Evolutionary conservation across 2,329 filamentous ascomycete species (phyloP), one percentile per base, ranked within the genome.

Genomic region (Aureobasidium lini): DNA sequence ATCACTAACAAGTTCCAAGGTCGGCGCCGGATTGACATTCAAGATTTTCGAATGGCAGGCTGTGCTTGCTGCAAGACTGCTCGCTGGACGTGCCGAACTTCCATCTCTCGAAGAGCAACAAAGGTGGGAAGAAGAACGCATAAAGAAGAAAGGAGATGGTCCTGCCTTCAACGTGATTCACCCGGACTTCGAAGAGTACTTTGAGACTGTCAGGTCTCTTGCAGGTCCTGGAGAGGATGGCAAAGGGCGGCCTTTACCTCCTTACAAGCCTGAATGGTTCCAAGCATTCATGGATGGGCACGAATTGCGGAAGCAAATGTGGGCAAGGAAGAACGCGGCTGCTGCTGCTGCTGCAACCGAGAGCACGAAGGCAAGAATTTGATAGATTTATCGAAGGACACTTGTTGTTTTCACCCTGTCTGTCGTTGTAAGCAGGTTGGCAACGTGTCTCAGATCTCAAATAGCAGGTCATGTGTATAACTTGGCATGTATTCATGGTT

Each of bases 21-120:
- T 79, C 0, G 73, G 73, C 1, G 79, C 80, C 0, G 81, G 81
- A 0, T 70, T 88, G 31, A 88, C 85, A 0, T 88, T 88, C 72
- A 86, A 84, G 67, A 78, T 87, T 32, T 87, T 86, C 59, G 85
- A 87, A 70, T 87, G 83, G 82, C 84, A 87, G 66, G 83, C 84
- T 6, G 84, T 87, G 0, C 76, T 82, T 1, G 82, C 80, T 0
- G 84, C 84, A 1, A 74, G 84, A 0, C 69, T 85, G 2, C 74
- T 87, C 0, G 79, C 84, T 0, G 82, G 82, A 0, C 74, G 81
- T 1, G 78, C 77, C 0, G 70, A 64, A 0, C 69, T 86, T 1
- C 85, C 84, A 0, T 63, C 77, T 0, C 23, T 72, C 0, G 71
- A 73, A 11, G 80, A 80, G 58, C 81, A 83, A 73, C 65, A 72